Conservation (phyloP, 352 stramenopile genomes). For the Globisporangium ultimum region DNA sequence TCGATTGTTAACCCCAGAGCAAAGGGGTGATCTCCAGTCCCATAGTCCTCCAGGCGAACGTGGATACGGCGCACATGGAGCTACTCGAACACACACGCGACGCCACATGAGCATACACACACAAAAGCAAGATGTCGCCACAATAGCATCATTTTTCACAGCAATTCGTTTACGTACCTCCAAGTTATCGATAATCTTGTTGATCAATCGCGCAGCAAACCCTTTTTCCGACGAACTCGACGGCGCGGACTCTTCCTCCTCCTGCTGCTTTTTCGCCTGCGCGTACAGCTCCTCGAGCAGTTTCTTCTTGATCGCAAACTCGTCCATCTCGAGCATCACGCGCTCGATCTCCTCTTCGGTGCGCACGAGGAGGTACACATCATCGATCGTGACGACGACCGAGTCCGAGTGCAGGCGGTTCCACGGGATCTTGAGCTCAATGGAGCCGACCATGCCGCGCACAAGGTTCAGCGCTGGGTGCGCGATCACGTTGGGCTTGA, state of each 20-base stretch:
- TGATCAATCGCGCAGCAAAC: conserved; percentile 73
- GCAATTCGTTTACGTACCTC: conserved; percentile 34
- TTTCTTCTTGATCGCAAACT: conserved; percentile 83
- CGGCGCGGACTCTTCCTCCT: conserved; percentile 10
- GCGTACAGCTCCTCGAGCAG: conserved; percentile 77
- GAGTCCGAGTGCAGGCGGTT: conserved; percentile 87
- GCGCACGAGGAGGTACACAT: conserved; percentile 79
- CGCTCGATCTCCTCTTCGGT: conserved; percentile 80
- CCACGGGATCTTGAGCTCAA: conserved; percentile 90
- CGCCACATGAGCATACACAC: conserved; percentile 5
- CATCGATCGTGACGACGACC: conserved; percentile 82
- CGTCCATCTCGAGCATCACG: conserved; percentile 70
- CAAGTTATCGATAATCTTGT: conserved; percentile 90
- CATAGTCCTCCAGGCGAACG: conserved; percentile 74
- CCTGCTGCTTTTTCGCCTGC: conserved; percentile 62
- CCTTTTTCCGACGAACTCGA: conserved; percentile 38
- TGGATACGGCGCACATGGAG: conserved; percentile 85
- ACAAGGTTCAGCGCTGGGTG: conserved; percentile 64
- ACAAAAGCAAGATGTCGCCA: conserved; percentile 3
- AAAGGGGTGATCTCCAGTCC: conserved; percentile 79
- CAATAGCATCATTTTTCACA: neutral
- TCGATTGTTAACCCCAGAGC: conserved; percentile 78
- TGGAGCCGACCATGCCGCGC: conserved; percentile 75
- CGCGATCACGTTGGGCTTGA: conserved; percentile 73
- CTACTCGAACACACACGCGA: conserved; percentile 18